Evolutionary conservation across 305 asterid genomes (phyloP), one percentile per base, ranked within the genome.

Genomic region (Fraxinus nigra): DNA sequence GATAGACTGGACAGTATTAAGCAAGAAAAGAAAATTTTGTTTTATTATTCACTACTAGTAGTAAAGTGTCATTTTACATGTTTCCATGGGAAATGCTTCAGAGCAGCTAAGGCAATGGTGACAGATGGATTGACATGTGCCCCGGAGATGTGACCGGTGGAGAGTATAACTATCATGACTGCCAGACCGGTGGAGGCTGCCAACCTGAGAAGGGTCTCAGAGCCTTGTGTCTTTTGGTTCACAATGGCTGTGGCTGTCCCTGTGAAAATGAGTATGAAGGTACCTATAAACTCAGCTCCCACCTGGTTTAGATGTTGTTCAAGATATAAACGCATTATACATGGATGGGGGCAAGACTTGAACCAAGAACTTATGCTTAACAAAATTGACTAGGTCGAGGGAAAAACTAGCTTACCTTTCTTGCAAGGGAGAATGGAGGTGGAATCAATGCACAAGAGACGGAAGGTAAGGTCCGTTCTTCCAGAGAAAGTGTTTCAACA

Each of bases 81-180:
- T 69, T 90, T 93, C 97, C 98, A 92, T 0, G 98, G 98, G 73
- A 94, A 94, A 85, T 92, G 97, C 32, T 84, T 88, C 83, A 94
- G 91, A 69, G 96, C 92, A 32, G 97, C 98, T 80, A 94, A 94
- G 72, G 97, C 97, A 77, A 94, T 85, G 11, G 98, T 94, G 67
- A 94, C 37, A 0, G 96, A 86, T 4, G 98, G 98, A 85, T 94
- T 94, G 79, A 94, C 91, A 80, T 94, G 98, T 1, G 98, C 98
- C 20, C 98, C 98, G 13, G 98, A 94, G 86, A 94, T 94, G 84
- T 94, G 98, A 5, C 98, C 98, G 0, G 96, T 93, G n/a, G 98
- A 89, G 18, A 93, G 92, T 70, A 94, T 91, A 20, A 94, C 94
- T 48, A 92, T 84, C 97, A 92, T 93, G 18, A 90, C 96, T 18